Evolutionary conservation across 495 filamentous ascomycete species (phyloP), one percentile per base, ranked within the genome.

Genomic region (Talaromyces adpressus): DNA sequence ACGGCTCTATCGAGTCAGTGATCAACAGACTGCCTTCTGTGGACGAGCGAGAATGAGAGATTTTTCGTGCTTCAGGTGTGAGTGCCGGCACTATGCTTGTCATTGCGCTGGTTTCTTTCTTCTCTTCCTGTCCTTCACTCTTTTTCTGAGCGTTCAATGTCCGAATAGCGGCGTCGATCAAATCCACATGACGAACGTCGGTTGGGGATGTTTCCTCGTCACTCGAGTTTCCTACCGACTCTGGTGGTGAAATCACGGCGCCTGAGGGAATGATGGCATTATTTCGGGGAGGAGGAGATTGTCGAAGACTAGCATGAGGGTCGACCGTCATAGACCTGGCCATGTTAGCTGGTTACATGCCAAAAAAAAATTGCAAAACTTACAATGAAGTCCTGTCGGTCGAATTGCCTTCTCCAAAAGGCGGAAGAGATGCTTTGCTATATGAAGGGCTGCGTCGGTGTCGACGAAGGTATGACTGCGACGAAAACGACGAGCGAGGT

Each of bases 191-290:
- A 65, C 86, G 81, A 39, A 78, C 80, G 60, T 80, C 75, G 20
- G 72, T 70, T 69, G 81, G 61, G 67, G 77, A 67, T 22, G 85
- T 84, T 65, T 97, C 94, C 68, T 97, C 93, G 73, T 98, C 94
- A 71, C 91, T 91, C 0, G 87, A 89, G 68, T 84, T 87, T 39
- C 82, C 79, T 6, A 80, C 77, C 11, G 93, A 97, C 62, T 97
- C 93, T 0, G 93, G 93, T 22, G 92, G 92, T 3, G 93, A 95
- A 25, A 93, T 87, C 56, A 95, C 81, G 41, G 91, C 91, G 58
- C 89, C 91, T 39, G 85, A 82, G 34, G 91, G 91, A 72, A 96
- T 91, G 47, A 78, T 73, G 34, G 84, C 83, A 75, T 87, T 84
- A 65, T 84, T 90, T 52, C 89, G 71, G 12, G 91, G 91, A 29